These are phyloP conservation scores for Pythium rishiriense DNA, from an alignment of 352 stramenopile genomes.

Conservation along the genomic window DNA sequence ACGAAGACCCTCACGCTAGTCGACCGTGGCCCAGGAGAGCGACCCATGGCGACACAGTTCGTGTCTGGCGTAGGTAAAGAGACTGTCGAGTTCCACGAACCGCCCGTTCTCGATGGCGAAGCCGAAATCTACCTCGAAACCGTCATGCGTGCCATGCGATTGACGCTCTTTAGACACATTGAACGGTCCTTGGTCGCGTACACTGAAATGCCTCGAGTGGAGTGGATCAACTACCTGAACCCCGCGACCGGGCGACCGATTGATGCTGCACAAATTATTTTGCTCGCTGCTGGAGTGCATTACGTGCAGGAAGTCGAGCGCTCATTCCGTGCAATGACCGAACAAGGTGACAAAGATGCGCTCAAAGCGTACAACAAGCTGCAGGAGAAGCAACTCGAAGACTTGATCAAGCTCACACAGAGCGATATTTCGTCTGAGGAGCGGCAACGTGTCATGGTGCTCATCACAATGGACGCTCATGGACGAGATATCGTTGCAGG, in stretches of 20 bases:
- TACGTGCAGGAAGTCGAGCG: constrained; percentile 93
- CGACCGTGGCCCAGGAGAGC: constrained; percentile 44
- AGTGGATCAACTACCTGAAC: constrained; percentile 97
- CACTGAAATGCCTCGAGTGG: constrained; percentile 86
- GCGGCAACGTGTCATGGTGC: constrained; percentile 93
- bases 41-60: constrained; percentile 89
- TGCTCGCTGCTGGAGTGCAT: constrained; percentile 91
- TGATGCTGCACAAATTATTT: constrained; percentile 95
- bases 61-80: constrained; percentile 95
- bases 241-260: constrained; percentile 70
- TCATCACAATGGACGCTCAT: constrained; percentile 96
- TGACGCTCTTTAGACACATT: constrained; percentile 94
- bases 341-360: constrained; percentile 79
- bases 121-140: constrained; percentile 98
- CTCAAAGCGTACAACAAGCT: constrained; percentile 91
- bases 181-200: constrained; percentile 92
- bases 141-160: constrained; percentile 92
- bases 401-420: constrained; percentile 92
- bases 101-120: constrained; percentile 93
- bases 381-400: constrained; percentile 92
- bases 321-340: constrained; percentile 71
- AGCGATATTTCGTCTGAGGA: constrained; percentile 92
- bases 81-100: constrained; percentile 91
- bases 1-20: constrained; percentile 92
- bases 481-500: constrained; percentile 95